Evolutionary conservation across 31 red algal genomes (phyloP).

Genomic region (Porphyra umbilicalis): DNA sequence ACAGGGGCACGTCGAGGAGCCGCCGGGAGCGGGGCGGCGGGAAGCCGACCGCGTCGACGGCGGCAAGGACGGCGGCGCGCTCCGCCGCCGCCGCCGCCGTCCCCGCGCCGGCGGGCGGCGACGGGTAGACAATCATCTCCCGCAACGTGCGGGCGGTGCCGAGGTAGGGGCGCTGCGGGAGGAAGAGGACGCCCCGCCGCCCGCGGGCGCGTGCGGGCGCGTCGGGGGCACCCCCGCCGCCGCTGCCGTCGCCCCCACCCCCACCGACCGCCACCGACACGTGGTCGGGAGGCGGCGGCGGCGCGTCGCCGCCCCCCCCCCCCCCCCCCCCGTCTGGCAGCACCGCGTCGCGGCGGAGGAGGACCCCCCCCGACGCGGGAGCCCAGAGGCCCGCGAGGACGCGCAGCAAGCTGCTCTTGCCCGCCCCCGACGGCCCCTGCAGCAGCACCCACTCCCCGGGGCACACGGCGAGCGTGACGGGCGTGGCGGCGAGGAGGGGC

Average conservation of each 20-base stretch:
- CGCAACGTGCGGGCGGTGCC: neutral
- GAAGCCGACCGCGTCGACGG: neutral
- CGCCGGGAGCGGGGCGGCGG: neutral
- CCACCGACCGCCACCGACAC: neutral
- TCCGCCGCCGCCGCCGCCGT: neutral
- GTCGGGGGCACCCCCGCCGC: neutral
- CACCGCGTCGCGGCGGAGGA: conserved; percentile 13
- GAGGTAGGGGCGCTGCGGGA: neutral
- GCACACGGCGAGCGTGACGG: conserved; percentile 32
- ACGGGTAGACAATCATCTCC: neutral
- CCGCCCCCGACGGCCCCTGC: conserved; percentile 37
- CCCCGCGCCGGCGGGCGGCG: neutral
- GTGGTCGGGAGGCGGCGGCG: no score
- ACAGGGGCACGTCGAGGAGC: neutral
- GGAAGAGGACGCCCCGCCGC: neutral
- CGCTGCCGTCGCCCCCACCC: neutral
- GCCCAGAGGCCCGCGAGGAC: conserved; percentile 35
- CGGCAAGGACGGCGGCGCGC: neutral
- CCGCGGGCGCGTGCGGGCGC: neutral
- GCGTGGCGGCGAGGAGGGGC: neutral
- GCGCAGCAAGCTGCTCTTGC: conserved; percentile 35
- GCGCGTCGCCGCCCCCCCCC: conserved; percentile 24
- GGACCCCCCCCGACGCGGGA: conserved; percentile 16
- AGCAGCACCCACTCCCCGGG: conserved; percentile 40
- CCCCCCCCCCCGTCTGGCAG: neutral